Evolutionary conservation across 2,329 filamentous ascomycete species (phyloP).

Genomic region (Fusarium staphyleae): DNA sequence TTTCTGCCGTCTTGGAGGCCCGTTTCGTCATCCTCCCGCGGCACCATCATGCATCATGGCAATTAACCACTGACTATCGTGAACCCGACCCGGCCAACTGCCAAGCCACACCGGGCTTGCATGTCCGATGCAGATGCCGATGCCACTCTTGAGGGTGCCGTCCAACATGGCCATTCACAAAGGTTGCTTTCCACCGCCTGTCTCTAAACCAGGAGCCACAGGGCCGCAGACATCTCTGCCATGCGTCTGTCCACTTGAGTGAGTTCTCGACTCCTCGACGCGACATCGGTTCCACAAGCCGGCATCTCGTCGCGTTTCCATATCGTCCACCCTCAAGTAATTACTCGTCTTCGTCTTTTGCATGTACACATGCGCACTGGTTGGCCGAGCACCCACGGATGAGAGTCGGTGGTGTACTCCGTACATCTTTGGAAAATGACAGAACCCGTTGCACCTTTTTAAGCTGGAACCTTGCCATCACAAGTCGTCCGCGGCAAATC

Average conservation of each 20-base stretch:
- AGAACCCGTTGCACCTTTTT: slow-evolving; percentile 24
- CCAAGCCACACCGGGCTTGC: slow-evolving; percentile 13
- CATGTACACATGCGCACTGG: slow-evolving; percentile 27
- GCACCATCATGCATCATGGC: slow-evolving; percentile 38
- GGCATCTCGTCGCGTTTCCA: slow-evolving; percentile 25
- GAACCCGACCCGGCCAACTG: slow-evolving; percentile 20
- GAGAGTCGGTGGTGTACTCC: slow-evolving; percentile 14
- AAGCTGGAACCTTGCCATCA: slow-evolving; percentile 14
- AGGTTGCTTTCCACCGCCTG: slow-evolving; percentile 2
- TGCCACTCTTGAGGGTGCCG: too few relatives aligned
- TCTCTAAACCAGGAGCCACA: slow-evolving; percentile 17
- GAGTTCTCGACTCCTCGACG: slow-evolving; percentile 27
- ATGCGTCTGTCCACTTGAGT: slow-evolving; percentile 31
- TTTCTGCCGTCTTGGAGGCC: too few relatives aligned
- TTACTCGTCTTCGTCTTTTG: slow-evolving; percentile 20
- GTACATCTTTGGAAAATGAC: slow-evolving; percentile 24
- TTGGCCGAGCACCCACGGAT: slow-evolving; percentile 31
- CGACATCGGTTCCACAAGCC: slow-evolving; percentile 32
- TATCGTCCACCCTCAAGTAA: slow-evolving; percentile 15
- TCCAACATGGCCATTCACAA: slow-evolving; percentile 6
- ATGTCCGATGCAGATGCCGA: slow-evolving; percentile 12
- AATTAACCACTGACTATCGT: slow-evolving; percentile 28
- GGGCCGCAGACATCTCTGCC: slow-evolving; percentile 27
- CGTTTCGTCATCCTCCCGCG: slow-evolving; percentile 30
- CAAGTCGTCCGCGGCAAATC: slow-evolving; percentile 22